Base-by-base conservation (phyloP, 441 rosid genomes). In the Metrosideros polymorpha region DNA sequence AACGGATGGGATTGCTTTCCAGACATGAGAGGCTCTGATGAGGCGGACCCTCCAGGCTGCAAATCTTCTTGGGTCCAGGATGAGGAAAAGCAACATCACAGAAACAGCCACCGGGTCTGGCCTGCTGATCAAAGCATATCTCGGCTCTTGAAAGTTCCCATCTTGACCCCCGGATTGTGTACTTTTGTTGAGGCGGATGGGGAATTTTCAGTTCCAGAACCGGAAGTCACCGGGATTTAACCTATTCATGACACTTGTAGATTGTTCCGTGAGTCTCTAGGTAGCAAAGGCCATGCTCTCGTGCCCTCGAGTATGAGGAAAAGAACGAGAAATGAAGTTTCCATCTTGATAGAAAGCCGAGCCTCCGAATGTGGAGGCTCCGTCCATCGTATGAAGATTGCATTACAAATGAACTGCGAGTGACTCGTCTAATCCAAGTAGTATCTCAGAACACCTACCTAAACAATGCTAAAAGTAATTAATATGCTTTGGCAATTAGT, bases 301-400 rank as follows among this genome's bases (percentile, higher is more conserved):
- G 0, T 29, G 22, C 39, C 39, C 35, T 13, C 1, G 0, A 15
- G 29, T 59, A 15, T 15, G 0, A 29, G 5, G 29, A 29, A 59
- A 59, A 59, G 19, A 17, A 59, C 0, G 19, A 4, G 6, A 7
- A 2, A 15, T 29, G 5, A 29, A 0, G 19, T 59, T 59, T 29
- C 5, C 5, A 59, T 59, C 35, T 29, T 29, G 29, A 59, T 14
- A 59, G 0, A 29, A 1, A 29, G 2, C 39, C 9, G 1, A 59
- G 5, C 9, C 1, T 59, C 9, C 32, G 4, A 4, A 14, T 59
- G 0, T 13, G 3, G 2, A 7, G 1, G 0, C 2, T n/a, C 19
- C 7, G 6, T 59, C 19, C 30, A 59, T 13, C 1, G 9, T 4
- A 59, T 14, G 9, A n/a, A 29, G 0, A 39, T 39, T 3, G 7